Base-by-base conservation (phyloP, 1,284 basidiomycete species). In the Sparassis latifolia region DNA sequence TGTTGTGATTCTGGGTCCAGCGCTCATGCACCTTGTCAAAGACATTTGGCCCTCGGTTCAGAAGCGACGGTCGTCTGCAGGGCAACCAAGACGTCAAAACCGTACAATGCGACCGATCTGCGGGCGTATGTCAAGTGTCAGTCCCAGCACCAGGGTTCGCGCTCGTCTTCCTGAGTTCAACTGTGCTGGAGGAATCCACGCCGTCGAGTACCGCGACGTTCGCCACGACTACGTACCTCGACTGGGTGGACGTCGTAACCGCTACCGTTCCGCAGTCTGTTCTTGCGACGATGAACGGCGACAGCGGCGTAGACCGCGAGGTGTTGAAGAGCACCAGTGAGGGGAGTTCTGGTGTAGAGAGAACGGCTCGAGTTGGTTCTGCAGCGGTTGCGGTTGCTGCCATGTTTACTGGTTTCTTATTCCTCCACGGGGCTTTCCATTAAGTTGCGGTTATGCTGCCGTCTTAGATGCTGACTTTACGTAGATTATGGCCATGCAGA, bases 1-100 rank as follows among this genome's bases (percentile, higher is more conserved):
- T 20, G 20, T 20, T 20, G 20, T 20, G 20, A 20, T 20, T 20
- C 20, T 20, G 20, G 20, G 20, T 20, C 20, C 20, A 20, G 20
- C 1, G 35, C 35, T 37, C 6, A 37, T 37, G 7, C 35, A 7
- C 35, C 35, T 37, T 12, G 35, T 37, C 35, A 37, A 37, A 92
- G 78, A 89, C 84, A 0, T 79, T 89, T 52, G 87, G 87, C 12
- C 69, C 66, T 4, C 69, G 68, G 27, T 89, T 86, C 63, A 64
- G 71, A 37, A 80, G 79, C 1, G 76, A 80, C 57, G 80, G 80
- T 1, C 68, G 72, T 31, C 63, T 80, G 5, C 58, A 62, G 32
- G 77, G 77, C 32, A 59, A 62, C 10, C 63, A 71, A 30, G 53
- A 60, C 27, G 74, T 78, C 4, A 56, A 68, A 42, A 71, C 69